Conservation (phyloP, 768 basidiomycete genomes). For the Tylopilus felleus region DNA sequence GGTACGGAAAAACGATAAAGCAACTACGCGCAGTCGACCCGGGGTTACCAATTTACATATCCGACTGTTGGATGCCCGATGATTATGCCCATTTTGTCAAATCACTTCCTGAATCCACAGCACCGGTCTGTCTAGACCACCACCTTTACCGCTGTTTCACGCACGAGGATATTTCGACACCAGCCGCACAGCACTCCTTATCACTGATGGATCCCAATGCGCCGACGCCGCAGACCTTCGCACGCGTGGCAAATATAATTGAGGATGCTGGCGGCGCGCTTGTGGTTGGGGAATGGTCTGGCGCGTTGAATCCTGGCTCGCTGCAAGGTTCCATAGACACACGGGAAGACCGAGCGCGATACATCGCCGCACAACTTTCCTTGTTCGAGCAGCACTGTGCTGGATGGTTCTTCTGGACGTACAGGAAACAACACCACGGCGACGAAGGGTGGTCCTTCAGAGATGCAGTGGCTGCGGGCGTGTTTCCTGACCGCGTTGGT, state of each 20-base stretch:
- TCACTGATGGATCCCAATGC: constrained; percentile 43
- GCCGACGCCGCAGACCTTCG: constrained; percentile 39
- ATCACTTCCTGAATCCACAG: constrained; percentile 28
- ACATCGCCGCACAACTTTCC: constrained; percentile 60
- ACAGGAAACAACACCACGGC: constrained; percentile 61
- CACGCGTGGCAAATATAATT: constrained; percentile 34
- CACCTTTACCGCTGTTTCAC: constrained; percentile 86
- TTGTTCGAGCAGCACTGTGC: constrained; percentile 61
- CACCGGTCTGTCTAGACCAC: constrained; percentile 67
- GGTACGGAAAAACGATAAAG: constrained; percentile 60
- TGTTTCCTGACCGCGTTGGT: constrained; percentile 56
- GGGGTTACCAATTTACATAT: constrained; percentile 65
- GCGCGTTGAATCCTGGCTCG: constrained; percentile 64
- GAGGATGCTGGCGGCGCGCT: constrained; percentile 47
- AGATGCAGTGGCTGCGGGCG: constrained; percentile 59
- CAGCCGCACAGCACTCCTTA: constrained; percentile 52
- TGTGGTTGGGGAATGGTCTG: constrained; percentile 79
- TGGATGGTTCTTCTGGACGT: constrained; percentile 87
- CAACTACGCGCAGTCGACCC: constrained; percentile 50
- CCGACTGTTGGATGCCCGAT: constrained; percentile 73
- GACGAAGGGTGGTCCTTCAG: constrained; percentile 75
- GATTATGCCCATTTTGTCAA: constrained; percentile 57
- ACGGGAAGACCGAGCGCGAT: constrained; percentile 43
- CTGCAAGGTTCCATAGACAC: constrained; percentile 46
- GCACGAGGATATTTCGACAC: constrained; percentile 47